Base-by-base conservation (phyloP, 345 rosid species). In the Populus davidiana region DNA sequence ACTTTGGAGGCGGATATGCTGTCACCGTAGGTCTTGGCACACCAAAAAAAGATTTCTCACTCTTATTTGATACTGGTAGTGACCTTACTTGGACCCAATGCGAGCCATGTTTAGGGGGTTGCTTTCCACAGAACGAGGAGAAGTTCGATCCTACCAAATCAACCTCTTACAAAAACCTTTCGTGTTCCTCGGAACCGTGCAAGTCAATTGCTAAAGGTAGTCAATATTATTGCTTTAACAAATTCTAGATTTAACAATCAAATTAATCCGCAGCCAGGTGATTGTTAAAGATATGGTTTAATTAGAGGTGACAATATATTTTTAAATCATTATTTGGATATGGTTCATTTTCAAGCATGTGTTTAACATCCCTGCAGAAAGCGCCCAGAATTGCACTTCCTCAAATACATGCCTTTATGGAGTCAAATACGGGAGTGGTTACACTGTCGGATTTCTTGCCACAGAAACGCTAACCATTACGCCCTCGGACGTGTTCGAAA, bases 41-140 rank as follows among this genome's bases (percentile, higher is more conserved):
- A 25, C 86, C 84, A 1, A 41, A 23, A 2, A 35, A 41, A 2
- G 77, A 75, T n/a, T 59, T 81, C 49, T 25, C 63, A 16, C 59
- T 78, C 31, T 8, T 78, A 20, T 78, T 83, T 0, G 86, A 84
- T 75, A 81, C 86, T 4, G 82, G 84, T 33, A 84, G 84, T 12
- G 75, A 20, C 68, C 1, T 75, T n/a, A 74, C 86, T 2, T 81
- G 84, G 86, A 35, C 80, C 4, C 54, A 68, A 10, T 83, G 86
- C 56, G 61, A 56, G 35, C 72, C 82, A 4, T 78, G 79, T 35
- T 43, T 5, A 14, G 31, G 8, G 9, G 33, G n/a, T 18, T 78
- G 81, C 81, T 52, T 18, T 52, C 59, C 23, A 20, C 56, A 74
- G 2, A 23, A 71, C 1, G 44, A 74, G 2, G 59, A 72, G 71